Percentiles rank a stretch among this genome's conserved stretches.
Conservation (phyloP, 345 rosid species). For the Syzygium aromaticum region DNA sequence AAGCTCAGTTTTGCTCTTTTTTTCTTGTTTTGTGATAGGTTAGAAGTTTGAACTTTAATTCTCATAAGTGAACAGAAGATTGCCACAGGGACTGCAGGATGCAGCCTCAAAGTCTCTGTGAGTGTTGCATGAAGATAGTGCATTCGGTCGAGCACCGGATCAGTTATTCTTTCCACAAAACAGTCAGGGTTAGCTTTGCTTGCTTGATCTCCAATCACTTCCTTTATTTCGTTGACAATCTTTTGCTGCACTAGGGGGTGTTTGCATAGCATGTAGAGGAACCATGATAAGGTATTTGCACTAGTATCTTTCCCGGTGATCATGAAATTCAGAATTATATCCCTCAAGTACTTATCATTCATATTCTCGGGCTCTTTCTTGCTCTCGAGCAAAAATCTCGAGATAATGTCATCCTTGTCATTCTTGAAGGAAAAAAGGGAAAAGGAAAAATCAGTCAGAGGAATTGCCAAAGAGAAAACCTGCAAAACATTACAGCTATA, state of each 20-base stretch:
- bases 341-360: constrained; percentile 61
- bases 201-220: constrained; percentile 14
- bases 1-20: background rate
- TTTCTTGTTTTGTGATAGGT: background rate
- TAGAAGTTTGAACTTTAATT: background rate
- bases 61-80: background rate
- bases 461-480: background rate
- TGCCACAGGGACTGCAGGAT: constrained; percentile 65
- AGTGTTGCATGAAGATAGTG: constrained; percentile 76
- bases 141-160: constrained; percentile 45
- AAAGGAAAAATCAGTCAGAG: background rate
- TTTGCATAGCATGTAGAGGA: constrained; percentile 69
- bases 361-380: constrained; percentile 47
- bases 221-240: constrained; percentile 40
- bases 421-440: constrained; percentile 12
- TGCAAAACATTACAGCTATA: too few relatives aligned
- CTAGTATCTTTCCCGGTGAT: constrained; percentile 70
- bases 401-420: constrained; percentile 54
- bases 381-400: constrained; percentile 51
- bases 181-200: constrained; percentile 14
- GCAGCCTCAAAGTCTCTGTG: constrained; percentile 64
- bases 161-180: constrained; percentile 31
- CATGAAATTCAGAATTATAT: constrained; percentile 60
- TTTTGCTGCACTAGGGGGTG: constrained; percentile 63
- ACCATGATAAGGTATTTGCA: constrained; percentile 57